Base-by-base conservation (phyloP, 139 green algal species). In the Chlamydomonas sphaeroides region DNA sequence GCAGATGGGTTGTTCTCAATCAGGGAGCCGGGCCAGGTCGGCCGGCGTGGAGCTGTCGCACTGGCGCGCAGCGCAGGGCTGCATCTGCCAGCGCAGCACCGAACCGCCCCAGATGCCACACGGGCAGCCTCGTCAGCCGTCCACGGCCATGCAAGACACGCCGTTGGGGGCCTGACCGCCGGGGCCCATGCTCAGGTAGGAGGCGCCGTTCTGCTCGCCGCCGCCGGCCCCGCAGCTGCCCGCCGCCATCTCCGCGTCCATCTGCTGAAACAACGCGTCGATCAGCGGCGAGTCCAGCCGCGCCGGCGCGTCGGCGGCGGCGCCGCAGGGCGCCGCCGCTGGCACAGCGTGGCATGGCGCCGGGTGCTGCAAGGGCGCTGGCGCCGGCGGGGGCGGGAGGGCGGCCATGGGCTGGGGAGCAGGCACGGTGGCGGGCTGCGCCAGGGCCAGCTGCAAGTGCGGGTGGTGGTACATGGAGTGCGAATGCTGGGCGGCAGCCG, bases 251-350 rank as follows among this genome's bases (percentile, higher is more conserved):
- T 71, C 65, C 11, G 18, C 4, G 48, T 77, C 53, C 71, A 79
- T 53, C 2, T 79, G 51, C 14, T 11, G 18, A 14, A 79, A 53
- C 25, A 79, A 15, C 0, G 71, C 71, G 32, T 79, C 71, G 10
- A 79, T 7, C 21, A 69, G 57, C 1, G 73, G 73, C 5, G 73
- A 68, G 57, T 69, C 73, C 73, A 80, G 56, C 23, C 73, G 56
- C 14, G 28, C 21, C 17, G 73, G n/a, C 48, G 49, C 42, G 33
- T 78, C 70, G 1, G 8, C n/a, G 26, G 0, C 2, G 23, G 48
- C 18, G 71, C 51, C 11, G 68, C 42, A 41, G 20, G 11, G 42
- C n/a, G 59, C 59, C 21, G 5, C 59, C n/a, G 59, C 59, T n/a
- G n/a, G n/a, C n/a, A n/a, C n/a, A n/a, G n/a, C n/a, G n/a, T n/a